These are phyloP conservation scores for Phialophora verrucosa DNA, from an alignment of 2,329 filamentous ascomycete species.

Conservation along the genomic window DNA sequence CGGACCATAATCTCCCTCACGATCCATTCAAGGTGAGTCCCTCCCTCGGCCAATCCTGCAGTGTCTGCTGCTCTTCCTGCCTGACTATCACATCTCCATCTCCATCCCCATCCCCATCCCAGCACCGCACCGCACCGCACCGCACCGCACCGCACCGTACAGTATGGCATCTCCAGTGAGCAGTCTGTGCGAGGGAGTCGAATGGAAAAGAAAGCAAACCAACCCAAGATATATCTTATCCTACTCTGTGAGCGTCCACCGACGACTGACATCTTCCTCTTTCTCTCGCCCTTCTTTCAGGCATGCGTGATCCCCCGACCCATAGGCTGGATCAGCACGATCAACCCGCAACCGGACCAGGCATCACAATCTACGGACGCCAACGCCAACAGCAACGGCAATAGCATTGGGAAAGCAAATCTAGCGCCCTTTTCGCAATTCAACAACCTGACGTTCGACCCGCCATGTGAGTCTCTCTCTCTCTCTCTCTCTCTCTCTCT, in stretches of 20 bases:
- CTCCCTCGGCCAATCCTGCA: too few species aligned
- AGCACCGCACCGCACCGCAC: too few species aligned
- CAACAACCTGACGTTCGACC: slow-evolving; percentile 68
- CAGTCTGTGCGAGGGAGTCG: too few species aligned
- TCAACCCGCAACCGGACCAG: slow-evolving; percentile 2
- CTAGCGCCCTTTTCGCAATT: slow-evolving; percentile 68
- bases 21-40: slow-evolving; percentile 61
- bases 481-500: not conserved
- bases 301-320: slow-evolving; percentile 64
- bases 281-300: slow-evolving; percentile 15
- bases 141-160: too few species aligned
- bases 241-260: not conserved
- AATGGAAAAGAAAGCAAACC: not conserved
- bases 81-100: too few species aligned
- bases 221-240: not conserved
- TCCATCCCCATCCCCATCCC: too few species aligned
- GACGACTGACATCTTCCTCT: not conserved
- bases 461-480: slow-evolving; percentile 50
- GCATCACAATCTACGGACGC: slow-evolving; percentile 22
- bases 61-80: too few species aligned
- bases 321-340: slow-evolving; percentile 67
- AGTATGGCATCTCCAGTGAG: not conserved
- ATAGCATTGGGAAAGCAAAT: slow-evolving; percentile 44
- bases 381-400: slow-evolving; percentile 22
- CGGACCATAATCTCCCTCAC: slow-evolving; percentile 58